Conservation (phyloP, 805 yeast genomes). For the Tanozyma kutaoensis region DNA sequence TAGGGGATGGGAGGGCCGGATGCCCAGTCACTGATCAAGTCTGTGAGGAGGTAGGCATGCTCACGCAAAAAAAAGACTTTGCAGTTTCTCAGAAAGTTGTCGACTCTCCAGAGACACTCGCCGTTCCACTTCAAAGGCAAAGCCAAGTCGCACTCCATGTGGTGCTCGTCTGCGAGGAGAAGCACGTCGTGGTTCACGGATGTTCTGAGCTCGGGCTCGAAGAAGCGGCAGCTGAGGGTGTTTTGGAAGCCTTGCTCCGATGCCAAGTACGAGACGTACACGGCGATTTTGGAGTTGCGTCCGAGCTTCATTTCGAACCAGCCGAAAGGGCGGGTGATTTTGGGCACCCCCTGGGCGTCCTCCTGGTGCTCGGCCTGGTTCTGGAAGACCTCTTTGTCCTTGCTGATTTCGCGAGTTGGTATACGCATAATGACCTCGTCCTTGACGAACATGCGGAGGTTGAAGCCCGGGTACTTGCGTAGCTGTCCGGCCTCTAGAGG, state of each 20-base stretch:
- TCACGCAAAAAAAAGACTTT: slow-evolving; percentile 65
- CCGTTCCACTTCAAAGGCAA: slow-evolving; percentile 78
- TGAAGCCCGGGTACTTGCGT: slow-evolving; percentile 46
- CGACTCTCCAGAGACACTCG: slow-evolving; percentile 52
- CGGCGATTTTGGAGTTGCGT: slow-evolving; percentile 35
- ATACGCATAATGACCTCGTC: slow-evolving; percentile 62
- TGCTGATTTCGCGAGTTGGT: slow-evolving; percentile 78
- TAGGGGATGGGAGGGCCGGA: slow-evolving; percentile 62
- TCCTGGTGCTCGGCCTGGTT: slow-evolving; percentile 2
- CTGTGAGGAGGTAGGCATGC: slow-evolving; percentile 63
- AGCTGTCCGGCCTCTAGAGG: slow-evolving; percentile 31
- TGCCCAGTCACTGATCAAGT: slow-evolving; percentile 62
- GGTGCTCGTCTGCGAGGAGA: slow-evolving; percentile 47
- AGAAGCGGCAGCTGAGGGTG: slow-evolving; percentile 29
- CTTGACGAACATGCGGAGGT: slow-evolving; percentile 37
- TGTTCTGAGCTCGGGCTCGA: slow-evolving; percentile 52
- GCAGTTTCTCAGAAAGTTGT: slow-evolving; percentile 35
- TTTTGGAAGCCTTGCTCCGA: slow-evolving; percentile 33
- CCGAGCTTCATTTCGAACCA: slow-evolving; percentile 73
- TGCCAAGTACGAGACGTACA: slow-evolving; percentile 39
- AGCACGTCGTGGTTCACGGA: slow-evolving; percentile 84
- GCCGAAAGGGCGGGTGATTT: slow-evolving; percentile 48
- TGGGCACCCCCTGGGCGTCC: slow-evolving; percentile 1
- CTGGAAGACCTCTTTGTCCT: slow-evolving; percentile 33
- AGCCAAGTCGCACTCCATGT: slow-evolving; percentile 38